Evolutionary conservation across 129 eudicot genomes (phyloP).

Genomic region (Centaurea solstitialis): DNA sequence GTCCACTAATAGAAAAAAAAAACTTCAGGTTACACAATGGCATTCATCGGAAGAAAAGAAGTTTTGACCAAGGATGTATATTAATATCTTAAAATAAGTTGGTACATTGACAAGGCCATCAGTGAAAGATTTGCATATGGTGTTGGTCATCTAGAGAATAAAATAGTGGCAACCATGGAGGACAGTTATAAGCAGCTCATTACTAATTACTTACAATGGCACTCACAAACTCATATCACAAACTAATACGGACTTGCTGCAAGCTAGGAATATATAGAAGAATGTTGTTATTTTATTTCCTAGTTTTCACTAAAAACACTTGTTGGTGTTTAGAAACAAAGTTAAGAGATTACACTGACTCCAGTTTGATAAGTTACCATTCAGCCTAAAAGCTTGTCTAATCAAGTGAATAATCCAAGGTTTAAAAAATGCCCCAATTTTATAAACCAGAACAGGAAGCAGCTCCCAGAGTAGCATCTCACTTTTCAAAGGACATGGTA

Average conservation of each 20-base stretch:
- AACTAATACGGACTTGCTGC: neutral
- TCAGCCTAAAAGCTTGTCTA: neutral
- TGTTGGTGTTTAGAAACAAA: neutral
- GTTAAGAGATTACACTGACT: neutral
- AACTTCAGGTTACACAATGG: slow-evolving; percentile 13
- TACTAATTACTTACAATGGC: neutral
- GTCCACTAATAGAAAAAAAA: slow-evolving; percentile 55
- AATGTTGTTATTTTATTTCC: neutral
- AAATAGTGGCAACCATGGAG: neutral
- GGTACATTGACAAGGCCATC: too few relatives aligned
- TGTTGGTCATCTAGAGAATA: neutral
- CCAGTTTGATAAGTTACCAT: neutral
- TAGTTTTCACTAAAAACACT: neutral
- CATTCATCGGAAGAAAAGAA: neutral
- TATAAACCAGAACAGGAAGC: neutral
- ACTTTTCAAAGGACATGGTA: neutral
- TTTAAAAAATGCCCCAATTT: neutral
- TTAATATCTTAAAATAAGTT: neutral
- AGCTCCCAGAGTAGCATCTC: neutral
- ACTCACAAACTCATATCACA: neutral
- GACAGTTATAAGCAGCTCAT: neutral
- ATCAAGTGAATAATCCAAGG: neutral
- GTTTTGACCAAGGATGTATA: neutral
- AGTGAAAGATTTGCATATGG: too few relatives aligned
- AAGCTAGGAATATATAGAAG: neutral